Base-by-base conservation (phyloP, 2,329 filamentous ascomycete genomes). In the Pseudogymnoascus sp. region DNA sequence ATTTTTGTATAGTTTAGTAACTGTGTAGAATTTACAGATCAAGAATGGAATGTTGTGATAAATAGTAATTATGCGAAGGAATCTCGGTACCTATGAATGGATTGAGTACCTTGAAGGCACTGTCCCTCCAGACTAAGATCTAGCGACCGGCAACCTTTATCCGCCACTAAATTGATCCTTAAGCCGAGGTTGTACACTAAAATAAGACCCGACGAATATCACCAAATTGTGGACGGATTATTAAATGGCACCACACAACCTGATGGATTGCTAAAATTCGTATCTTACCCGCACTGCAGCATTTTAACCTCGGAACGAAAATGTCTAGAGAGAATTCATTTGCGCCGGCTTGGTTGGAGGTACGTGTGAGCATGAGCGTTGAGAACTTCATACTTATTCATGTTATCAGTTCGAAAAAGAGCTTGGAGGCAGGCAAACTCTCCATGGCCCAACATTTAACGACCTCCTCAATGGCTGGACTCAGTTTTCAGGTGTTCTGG, bases 361-460 rank as follows among this genome's bases (percentile, higher is more conserved):
- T 63, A 60, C 62, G 61, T 62, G 56, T 43, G 8, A 38, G 23
- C 6, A 9, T 36, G 34, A 12, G 9, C 34, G 34, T 36, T 14
- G 34, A 36, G 34, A 36, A 12, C 34, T 36, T 36, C 34, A 36
- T 36, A 36, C 34, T 36, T 36, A 36, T 36, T 36, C 34, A 36
- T 36, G 34, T 36, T 36, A 25, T 36, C 61, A 67, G 64, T 67
- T 67, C 31, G 65, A 67, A 40, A 66, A 65, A 59, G 60, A 67
- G 28, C 37, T 67, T 9, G 64, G 65, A 2, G 38, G 49, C 40
- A 60, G 65, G 8, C 61, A 64, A 12, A 46, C 63, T 21, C 61
- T 67, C 36, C 43, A 63, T 46, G 61, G 23, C 12, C 61, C 63
- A 36, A 36, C 34, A 36, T 36, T 12, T 36, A 12, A 36, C 34